Base-by-base conservation (phyloP, 2,329 filamentous ascomycete species). In the Cladosporium phlei region DNA sequence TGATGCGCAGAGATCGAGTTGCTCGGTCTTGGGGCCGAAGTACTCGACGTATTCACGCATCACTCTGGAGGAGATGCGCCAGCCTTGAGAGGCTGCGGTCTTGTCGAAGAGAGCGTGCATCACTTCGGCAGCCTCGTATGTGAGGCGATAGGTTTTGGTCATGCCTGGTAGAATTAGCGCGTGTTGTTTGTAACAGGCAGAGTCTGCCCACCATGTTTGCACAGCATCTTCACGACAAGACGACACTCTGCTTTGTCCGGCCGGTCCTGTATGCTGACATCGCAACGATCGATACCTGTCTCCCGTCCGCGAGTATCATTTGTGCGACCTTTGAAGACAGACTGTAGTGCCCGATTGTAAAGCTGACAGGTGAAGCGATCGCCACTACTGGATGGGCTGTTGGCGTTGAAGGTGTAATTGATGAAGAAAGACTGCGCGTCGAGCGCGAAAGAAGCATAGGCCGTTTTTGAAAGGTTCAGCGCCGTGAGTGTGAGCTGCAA, bases 401-500 rank as follows among this genome's bases (percentile, higher is more conserved):
- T 54, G 14, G 52, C 49, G 16, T 69, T 67, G 56, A 81, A 91
- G 43, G 78, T 75, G 66, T 89, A 91, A 27, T 76, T 77, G 5
- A 82, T 78, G 67, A 89, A 89, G 69, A 90, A 90, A 29, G 78
- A 76, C 54, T 71, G 77, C 30, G 78, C 76, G 33, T 83, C 73
- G 44, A 90, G 80, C 6, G 77, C 77, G 58, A 88, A 83, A 49
- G 83, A 84, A 20, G 83, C 82, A 63, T 90, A 90, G 14, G 85
- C 85, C 3, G 86, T 88, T 60, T 87, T 88, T 47, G 86, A 87
- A n/a, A 79, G 78, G 63, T 91, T 91, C 53, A 91, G 71, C 11
- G 86, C 81, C 11, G 85, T 88, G 46, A 91, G 72, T 4, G 83
- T 74, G 53, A 91, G 76, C 86, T 48, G 19, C n/a, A 87, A 4